Conservation (phyloP, 2,329 filamentous ascomycete species). For the Aspergillus japonicus region DNA sequence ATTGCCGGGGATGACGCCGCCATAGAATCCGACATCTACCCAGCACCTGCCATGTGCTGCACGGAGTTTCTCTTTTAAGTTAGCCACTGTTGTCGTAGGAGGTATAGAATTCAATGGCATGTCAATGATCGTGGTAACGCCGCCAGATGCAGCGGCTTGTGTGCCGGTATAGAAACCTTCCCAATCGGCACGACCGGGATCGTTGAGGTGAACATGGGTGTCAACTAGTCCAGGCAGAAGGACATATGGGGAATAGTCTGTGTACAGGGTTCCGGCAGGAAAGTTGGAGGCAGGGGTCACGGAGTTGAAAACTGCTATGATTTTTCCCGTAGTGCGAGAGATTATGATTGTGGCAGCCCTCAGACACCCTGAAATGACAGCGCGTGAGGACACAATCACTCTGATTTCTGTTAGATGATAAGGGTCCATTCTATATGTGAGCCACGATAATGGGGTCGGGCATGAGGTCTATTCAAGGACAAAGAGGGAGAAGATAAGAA, state of each 20-base stretch:
- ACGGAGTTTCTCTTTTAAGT: conserved; percentile 78
- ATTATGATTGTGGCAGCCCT: conserved; percentile 81
- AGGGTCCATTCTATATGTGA: too few relatives aligned
- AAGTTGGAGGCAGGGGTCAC: conserved; percentile 76
- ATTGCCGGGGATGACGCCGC: conserved; percentile 90
- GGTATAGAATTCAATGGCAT: conserved; percentile 98
- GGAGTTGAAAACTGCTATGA: conserved; percentile 69
- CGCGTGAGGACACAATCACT: conserved; percentile 80
- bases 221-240: conserved; percentile 91
- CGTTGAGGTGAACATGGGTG: conserved; percentile 95
- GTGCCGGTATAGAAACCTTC: conserved; percentile 97
- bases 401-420: conserved; percentile 47
- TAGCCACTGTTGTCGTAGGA: conserved; percentile 86
- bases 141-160: conserved; percentile 87
- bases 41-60: conserved; percentile 87
- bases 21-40: conserved; percentile 99
- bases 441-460: too few relatives aligned
- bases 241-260: conserved; percentile 79
- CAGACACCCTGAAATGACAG: conserved; percentile 72
- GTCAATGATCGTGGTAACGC: conserved; percentile 93
- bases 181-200: conserved; percentile 96
- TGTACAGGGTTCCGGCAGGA: conserved; percentile 69
- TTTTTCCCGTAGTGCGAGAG: conserved; percentile 77
- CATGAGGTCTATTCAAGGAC: too few relatives aligned
- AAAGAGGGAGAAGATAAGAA: too few relatives aligned